A percentile compares a stretch with the other conserved stretches of the same genome.
phyloP scores from a whole-genome alignment of 441 rosid species.

The Biscutella auriculata region DNA sequence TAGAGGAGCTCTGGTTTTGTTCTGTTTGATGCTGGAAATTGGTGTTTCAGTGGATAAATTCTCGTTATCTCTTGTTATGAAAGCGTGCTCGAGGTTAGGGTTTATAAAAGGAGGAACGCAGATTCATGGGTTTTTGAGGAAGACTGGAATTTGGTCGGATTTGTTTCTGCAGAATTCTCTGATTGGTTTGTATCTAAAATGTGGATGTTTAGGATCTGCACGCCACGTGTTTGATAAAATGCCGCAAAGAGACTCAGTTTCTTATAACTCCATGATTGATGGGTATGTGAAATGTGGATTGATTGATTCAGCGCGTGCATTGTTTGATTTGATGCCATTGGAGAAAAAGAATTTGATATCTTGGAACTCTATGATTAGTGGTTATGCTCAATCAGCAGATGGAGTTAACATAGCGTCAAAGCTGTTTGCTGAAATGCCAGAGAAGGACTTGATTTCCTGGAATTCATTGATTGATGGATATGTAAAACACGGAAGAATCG shows the following conservation, averaged over 20 bases:
- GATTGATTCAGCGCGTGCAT: constrained; percentile 26
- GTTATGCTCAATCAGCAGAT: constrained; percentile 26
- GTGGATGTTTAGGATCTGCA: constrained; percentile 32
- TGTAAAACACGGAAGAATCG: constrained; percentile 37
- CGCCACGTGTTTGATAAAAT: constrained; percentile 42
- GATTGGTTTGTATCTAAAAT: constrained; percentile 32
- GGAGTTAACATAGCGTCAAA: constrained; percentile 27
- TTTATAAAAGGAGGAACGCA: constrained; percentile 47
- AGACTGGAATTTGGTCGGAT: constrained; percentile 39
- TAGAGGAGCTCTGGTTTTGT: constrained; percentile 28
- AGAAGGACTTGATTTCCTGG: constrained; percentile 54
- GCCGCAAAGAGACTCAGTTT: constrained; percentile 38
- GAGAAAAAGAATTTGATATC: constrained; percentile 37
- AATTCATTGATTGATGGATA: constrained; percentile 49
- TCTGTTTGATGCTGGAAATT: constrained; percentile 49
- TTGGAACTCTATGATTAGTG: constrained; percentile 54
- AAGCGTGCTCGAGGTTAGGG: constrained; percentile 61
- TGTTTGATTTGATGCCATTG: constrained; percentile 35
- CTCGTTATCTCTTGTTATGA: constrained; percentile 56
- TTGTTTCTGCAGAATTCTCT: constrained; percentile 59
- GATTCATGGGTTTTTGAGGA: constrained; percentile 66
- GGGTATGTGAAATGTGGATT: constrained; percentile 45
- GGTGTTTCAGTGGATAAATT: constrained; percentile 46
- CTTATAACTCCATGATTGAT: constrained; percentile 52
- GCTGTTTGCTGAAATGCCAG: constrained; percentile 50